Base-by-base conservation (phyloP, 306 rosid genomes). In the Psophocarpus tetragonolobus region DNA sequence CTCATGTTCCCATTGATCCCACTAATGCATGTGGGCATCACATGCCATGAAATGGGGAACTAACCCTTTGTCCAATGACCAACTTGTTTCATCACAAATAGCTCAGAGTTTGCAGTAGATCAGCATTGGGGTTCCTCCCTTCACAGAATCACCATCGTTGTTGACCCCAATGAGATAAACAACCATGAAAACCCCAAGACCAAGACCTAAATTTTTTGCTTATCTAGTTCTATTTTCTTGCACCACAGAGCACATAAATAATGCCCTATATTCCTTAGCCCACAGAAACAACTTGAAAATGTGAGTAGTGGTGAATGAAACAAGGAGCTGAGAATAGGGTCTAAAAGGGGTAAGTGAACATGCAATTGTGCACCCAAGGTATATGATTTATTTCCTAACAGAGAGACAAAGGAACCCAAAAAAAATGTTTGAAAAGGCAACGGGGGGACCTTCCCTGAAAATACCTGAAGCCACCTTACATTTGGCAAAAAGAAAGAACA, bases 1-100 rank as follows among this genome's bases (percentile, higher is more conserved):
- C 80, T 66, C 73, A 79, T 77, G 81, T 88, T 74, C 88, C 76
- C 83, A 83, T 82, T 84, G n/a, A n/a, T 53, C 87, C 83, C 75
- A 81, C 87, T 57, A 18, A 26, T 48, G 65, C 91, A 87, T 82
- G 91, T 86, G 90, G 74, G 68, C 78, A 61, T 87, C 88, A 80
- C 88, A 84, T 78, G 90, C 76, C 84, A 76, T 58, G 35, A 65
- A 70, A 63, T 45, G 53, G 53, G 74, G 75, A 78, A 74, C 51
- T 45, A 54, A 61, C 69, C 65, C 36, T 80, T 50, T 54, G 18
- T 62, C 79, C 68, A 66, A 44, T 29, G 18, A 15, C 72, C 61
- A 64, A 64, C 38, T 42, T 33, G 17, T 62, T 77, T 77, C 70
- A 53, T 76, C 47, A 64, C 75, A 32, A 32, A 56, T 15, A 73